phyloP scores from a whole-genome alignment of 2,329 filamentous ascomycete species.

The Lachnellula willkommii region DNA sequence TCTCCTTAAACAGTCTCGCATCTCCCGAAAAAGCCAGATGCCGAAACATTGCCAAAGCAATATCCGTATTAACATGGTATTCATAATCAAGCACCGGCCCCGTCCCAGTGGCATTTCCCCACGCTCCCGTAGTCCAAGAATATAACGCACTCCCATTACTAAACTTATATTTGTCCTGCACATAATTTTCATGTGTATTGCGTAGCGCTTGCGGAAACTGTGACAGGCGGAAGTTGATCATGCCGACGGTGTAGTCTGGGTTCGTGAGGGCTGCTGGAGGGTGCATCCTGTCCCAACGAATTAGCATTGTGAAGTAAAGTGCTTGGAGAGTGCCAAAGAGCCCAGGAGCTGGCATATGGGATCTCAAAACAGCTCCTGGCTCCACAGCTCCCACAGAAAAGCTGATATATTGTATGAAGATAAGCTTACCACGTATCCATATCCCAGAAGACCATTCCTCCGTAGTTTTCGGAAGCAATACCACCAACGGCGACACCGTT shows the following conservation, averaged over 20 bases:
- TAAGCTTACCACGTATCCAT: slow-evolving; percentile 10
- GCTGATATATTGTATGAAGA: too few species aligned
- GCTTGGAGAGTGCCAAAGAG: too few species aligned
- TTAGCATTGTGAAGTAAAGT: too few species aligned
- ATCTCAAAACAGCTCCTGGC: too few species aligned
- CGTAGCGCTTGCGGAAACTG: slow-evolving; percentile 35
- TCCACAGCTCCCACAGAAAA: too few species aligned
- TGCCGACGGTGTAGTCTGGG: slow-evolving; percentile 54
- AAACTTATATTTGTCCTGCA: slow-evolving; percentile 12
- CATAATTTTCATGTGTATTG: slow-evolving; percentile 16
- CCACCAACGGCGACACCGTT: slow-evolving; percentile 61
- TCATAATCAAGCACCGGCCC: slow-evolving; percentile 17
- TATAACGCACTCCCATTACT: slow-evolving; percentile 9
- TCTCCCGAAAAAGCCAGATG: slow-evolving; percentile 8
- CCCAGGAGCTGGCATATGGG: too few species aligned
- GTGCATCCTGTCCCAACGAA: slow-evolving; percentile 9
- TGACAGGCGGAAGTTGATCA: slow-evolving; percentile 56
- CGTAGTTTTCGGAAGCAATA: slow-evolving; percentile 59
- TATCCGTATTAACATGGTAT: slow-evolving; percentile 20
- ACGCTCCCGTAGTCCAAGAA: slow-evolving; percentile 18
- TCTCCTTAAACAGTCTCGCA: slow-evolving; percentile 7
- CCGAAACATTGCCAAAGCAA: slow-evolving; percentile 6
- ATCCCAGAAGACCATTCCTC: slow-evolving; percentile 41
- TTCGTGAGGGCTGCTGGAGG: slow-evolving; percentile 56
- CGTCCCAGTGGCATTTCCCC: slow-evolving; percentile 19